phyloP scores from a whole-genome alignment of 495 filamentous ascomycete genomes.

The Pseudotulostoma volvatum region DNA sequence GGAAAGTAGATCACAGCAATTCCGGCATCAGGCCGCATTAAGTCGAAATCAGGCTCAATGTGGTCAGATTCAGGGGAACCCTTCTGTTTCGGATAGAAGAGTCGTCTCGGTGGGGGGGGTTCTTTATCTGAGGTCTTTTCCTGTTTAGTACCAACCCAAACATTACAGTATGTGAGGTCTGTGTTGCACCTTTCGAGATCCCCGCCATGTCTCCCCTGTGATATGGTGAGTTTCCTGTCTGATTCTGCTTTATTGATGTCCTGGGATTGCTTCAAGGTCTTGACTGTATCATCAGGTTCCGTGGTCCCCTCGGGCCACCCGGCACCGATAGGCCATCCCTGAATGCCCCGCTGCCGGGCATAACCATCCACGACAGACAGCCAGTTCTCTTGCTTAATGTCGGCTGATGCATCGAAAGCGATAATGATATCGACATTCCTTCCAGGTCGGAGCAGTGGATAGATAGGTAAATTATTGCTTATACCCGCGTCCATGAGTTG shows the following conservation, averaged over 20 bases:
- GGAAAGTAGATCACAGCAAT: conserved; percentile 86
- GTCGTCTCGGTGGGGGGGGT: conserved; percentile 48
- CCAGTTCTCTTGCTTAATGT: conserved; percentile 83
- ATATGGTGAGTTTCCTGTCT: conserved; percentile 35
- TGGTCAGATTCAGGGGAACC: too few relatives aligned
- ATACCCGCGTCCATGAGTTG: conserved; percentile 96
- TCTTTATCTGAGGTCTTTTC: conserved; percentile 44
- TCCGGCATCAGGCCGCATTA: conserved; percentile 64
- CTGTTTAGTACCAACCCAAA: conserved; percentile 80
- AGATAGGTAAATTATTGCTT: conserved; percentile 93
- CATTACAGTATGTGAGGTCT: conserved; percentile 74
- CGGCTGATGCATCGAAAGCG: conserved; percentile 72
- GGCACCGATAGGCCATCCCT: conserved; percentile 81
- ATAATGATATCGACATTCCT: conserved; percentile 83
- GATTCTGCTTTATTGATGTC: conserved; percentile 41
- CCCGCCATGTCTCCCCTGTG: neutral
- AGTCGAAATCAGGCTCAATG: conserved; percentile 48
- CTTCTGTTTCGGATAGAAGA: conserved; percentile 20
- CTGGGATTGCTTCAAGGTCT: conserved; percentile 52
- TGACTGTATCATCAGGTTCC: conserved; percentile 35
- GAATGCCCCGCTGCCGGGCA: conserved; percentile 68
- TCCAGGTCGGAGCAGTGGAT: conserved; percentile 76
- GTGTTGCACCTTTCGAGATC: conserved; percentile 18
- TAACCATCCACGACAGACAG: conserved; percentile 85
- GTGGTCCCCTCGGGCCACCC: conserved; percentile 64